Conservation (phyloP, 495 filamentous ascomycete species). For the Hypoxylon perforatum region DNA sequence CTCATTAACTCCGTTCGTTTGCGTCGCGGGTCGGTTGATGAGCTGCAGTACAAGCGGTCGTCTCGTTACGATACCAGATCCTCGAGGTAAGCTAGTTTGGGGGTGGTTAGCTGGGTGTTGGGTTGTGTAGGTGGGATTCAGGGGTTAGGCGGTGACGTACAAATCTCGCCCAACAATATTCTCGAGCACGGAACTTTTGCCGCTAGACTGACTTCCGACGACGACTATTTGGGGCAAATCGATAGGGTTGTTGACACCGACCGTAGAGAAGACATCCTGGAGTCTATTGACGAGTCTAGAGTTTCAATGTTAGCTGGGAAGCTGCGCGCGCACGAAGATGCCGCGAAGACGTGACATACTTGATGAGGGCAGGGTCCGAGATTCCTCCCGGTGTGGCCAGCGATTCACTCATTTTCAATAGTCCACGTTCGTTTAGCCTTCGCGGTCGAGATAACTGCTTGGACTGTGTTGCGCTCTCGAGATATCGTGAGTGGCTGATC, state of each 20-base stretch:
- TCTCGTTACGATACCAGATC: slow-evolving; percentile 96
- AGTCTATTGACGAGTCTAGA: slow-evolving; percentile 96
- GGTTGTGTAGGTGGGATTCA: slow-evolving; percentile 12
- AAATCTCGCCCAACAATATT: slow-evolving; percentile 99
- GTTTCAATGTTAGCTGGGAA: slow-evolving; percentile 33
- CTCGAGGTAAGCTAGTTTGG: slow-evolving; percentile 83
- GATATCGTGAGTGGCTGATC: slow-evolving; percentile 4
- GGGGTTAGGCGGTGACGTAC: slow-evolving; percentile 64
- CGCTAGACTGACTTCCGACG: slow-evolving; percentile 98
- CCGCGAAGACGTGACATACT: slow-evolving; percentile 54
- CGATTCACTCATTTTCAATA: slow-evolving; percentile 43
- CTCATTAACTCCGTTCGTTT: slow-evolving; percentile 82
- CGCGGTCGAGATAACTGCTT: slow-evolving; percentile 13
- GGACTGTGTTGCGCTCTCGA: slow-evolving; percentile 8
- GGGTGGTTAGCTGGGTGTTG: slow-evolving; percentile 18
- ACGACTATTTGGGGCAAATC: slow-evolving; percentile 99
- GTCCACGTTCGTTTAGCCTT: slow-evolving; percentile 5
- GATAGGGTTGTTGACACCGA: slow-evolving; percentile 99
- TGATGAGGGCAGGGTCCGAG: slow-evolving; percentile 69
- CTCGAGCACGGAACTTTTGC: slow-evolving; percentile 99
- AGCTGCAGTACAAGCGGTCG: slow-evolving; percentile 97
- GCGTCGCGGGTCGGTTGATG: slow-evolving; percentile 80
- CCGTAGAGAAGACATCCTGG: slow-evolving; percentile 98
- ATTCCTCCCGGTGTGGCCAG: slow-evolving; percentile 62
- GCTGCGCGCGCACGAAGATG: slow-evolving; percentile 33